A percentile compares a stretch with the other conserved stretches of the same genome.
Conservation (phyloP, 352 stramenopile species). For the Phytophthora idaei region DNA sequence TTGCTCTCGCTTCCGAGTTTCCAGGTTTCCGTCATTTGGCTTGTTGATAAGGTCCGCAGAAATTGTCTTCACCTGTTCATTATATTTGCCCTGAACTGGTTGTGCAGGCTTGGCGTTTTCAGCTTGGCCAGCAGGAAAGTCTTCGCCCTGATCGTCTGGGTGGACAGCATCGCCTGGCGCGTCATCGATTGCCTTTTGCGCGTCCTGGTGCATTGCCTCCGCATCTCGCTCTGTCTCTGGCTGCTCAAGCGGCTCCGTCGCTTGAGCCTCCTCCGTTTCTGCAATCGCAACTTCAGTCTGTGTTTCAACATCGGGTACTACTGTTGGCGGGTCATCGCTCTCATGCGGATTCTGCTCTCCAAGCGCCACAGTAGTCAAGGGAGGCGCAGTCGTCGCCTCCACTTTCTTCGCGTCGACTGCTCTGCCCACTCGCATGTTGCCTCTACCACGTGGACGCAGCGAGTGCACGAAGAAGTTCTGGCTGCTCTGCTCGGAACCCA, state of each 20-base stretch:
- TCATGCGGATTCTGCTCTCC: not conserved
- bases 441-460: slow-evolving; percentile 21
- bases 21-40: not conserved
- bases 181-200: slow-evolving; percentile 1
- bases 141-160: slow-evolving; percentile 19
- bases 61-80: not conserved
- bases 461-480: slow-evolving; percentile 46
- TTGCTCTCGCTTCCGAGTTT: slow-evolving; percentile 7
- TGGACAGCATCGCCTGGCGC: slow-evolving; percentile 11
- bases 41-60: not conserved
- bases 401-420: slow-evolving; percentile 33
- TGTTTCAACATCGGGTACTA: slow-evolving; percentile 5
- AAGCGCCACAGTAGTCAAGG: not conserved
- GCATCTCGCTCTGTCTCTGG: not conserved
- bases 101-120: not conserved
- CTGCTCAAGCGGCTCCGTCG: slow-evolving; percentile 9
- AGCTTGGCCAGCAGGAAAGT: not conserved
- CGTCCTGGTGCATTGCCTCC: not conserved
- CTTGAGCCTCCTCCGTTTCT: slow-evolving; percentile 17
- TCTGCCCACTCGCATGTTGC: slow-evolving; percentile 25
- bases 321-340: not conserved
- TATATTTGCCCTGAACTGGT: not conserved
- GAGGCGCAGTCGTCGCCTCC: slow-evolving; percentile 1
- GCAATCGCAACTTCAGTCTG: slow-evolving; percentile 17
- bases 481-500: slow-evolving; percentile 36